Evolutionary conservation across 2,329 filamentous ascomycete genomes (phyloP).

Genomic region (Blastomyces gilchristii): DNA sequence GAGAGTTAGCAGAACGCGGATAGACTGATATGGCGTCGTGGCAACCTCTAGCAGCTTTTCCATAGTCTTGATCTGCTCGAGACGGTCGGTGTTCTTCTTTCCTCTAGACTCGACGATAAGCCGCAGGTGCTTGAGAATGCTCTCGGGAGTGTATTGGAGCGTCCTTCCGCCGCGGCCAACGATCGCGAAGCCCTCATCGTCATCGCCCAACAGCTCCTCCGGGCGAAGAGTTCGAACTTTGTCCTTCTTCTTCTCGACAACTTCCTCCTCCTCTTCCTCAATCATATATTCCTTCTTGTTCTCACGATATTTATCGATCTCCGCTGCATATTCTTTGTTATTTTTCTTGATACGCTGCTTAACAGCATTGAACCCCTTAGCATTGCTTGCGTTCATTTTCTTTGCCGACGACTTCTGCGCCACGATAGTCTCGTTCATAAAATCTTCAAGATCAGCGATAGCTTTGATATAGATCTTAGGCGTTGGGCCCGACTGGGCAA

Average conservation of each 20-base stretch:
- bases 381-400: slow-evolving; percentile 97
- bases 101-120: slow-evolving; percentile 90
- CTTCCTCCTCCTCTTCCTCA: slow-evolving; percentile 62
- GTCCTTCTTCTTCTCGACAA: slow-evolving; percentile 42
- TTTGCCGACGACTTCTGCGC: slow-evolving; percentile 94
- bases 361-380: slow-evolving; percentile 87
- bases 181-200: slow-evolving; percentile 75
- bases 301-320: slow-evolving; percentile 77
- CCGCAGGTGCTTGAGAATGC: slow-evolving; percentile 93
- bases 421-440: slow-evolving; percentile 83
- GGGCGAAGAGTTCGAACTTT: slow-evolving; percentile 37
- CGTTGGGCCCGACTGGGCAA: slow-evolving; percentile 63
- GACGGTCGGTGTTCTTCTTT: slow-evolving; percentile 95
- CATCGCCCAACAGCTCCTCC: slow-evolving; percentile 39
- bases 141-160: slow-evolving; percentile 87
- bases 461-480: slow-evolving; percentile 91
- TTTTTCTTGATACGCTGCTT: slow-evolving; percentile 99
- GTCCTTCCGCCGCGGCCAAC: slow-evolving; percentile 84
- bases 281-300: slow-evolving; percentile 84
- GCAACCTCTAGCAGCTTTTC: slow-evolving; percentile 90
- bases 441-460: slow-evolving; percentile 85
- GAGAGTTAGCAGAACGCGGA: slow-evolving; percentile 81
- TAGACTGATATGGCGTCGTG: slow-evolving; percentile 81
- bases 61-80: slow-evolving; percentile 94
- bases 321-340: slow-evolving; percentile 83